Evolutionary conservation across 352 stramenopile genomes (phyloP).

Genomic region (Pilasporangium apinafurcum): DNA sequence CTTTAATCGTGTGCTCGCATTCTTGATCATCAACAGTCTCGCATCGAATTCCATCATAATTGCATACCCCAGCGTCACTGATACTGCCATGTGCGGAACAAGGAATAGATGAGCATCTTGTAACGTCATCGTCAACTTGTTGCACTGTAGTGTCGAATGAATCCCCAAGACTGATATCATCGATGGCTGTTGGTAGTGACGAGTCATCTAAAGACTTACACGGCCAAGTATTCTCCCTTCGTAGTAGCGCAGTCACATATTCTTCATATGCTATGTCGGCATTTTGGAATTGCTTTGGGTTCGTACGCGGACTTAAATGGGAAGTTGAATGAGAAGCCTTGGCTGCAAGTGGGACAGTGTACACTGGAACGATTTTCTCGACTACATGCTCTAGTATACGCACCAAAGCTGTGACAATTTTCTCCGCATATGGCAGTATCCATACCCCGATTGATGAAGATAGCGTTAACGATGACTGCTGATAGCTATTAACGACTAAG

Average conservation of each 20-base stretch:
- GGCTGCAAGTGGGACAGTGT: too few species aligned
- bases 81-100: too few species aligned
- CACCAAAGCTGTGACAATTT: background rate
- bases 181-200: background rate
- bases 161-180: background rate
- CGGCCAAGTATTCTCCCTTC: slow-evolving; percentile 17
- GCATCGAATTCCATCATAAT: background rate
- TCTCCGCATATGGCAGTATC: too few species aligned
- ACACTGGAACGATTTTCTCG: background rate
- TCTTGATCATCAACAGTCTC: slow-evolving; percentile 1
- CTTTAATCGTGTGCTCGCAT: background rate
- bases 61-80: too few species aligned
- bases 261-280: slow-evolving; percentile 27
- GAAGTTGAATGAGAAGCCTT: too few species aligned
- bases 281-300: slow-evolving; percentile 1
- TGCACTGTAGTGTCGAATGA: too few species aligned
- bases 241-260: slow-evolving; percentile 21
- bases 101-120: too few species aligned
- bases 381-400: slow-evolving; percentile 20
- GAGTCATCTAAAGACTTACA: slow-evolving; percentile 14
- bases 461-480: background rate
- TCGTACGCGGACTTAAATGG: too few species aligned
- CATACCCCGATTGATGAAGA: background rate
- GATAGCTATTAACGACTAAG: background rate
- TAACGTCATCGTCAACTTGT: too few species aligned